Base-by-base conservation (phyloP, 768 basidiomycete species). In the Termitomyces sp. region DNA sequence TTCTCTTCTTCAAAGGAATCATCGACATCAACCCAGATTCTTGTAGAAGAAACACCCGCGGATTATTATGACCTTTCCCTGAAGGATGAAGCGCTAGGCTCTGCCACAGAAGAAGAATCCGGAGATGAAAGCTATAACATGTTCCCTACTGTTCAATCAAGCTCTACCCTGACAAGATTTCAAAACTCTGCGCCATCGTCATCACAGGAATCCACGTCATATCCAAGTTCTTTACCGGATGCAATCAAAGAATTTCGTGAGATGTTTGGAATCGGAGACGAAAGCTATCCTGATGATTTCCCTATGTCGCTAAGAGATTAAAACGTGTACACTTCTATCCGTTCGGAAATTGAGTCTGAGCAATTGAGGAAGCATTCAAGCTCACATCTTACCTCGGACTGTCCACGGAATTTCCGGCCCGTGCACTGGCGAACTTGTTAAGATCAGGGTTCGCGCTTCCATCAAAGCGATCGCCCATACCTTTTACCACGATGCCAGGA, bases 221-320 rank as follows among this genome's bases (percentile, higher is more conserved):
- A 42, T 48, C 58, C 63, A 48, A 68, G 61, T 39, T 75, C 76
- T 33, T 64, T 76, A 42, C 78, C 78, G 15, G 63, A 62, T 46
- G 75, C 62, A 33, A 71, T 81, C 16, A 72, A 73, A 63, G 73
- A 78, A 22, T 80, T 82, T 61, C 71, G 64, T 41, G 70, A 71
- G 7, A 81, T 82, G 76, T 78, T 82, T 65, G 74, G 67, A 33
- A 65, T 61, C 24, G 72, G 65, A 27, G 70, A 72, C 7, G 72
- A 68, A 44, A 79, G 76, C 50, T 79, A 74, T 65, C 77, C 78
- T 4, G 67, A 72, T 7, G 69, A 72, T 67, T 80, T 78, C 60
- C 76, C 75, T 6, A 68, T 70, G 67, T 77, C 75, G 12, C 62
- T 76, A 56, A 66, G 70, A 59, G 30, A 55, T 45, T 54, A 22